Evolutionary conservation across 768 basidiomycete species (phyloP), one percentile per base, ranked within the genome.

Genomic region (Russula vinacea): DNA sequence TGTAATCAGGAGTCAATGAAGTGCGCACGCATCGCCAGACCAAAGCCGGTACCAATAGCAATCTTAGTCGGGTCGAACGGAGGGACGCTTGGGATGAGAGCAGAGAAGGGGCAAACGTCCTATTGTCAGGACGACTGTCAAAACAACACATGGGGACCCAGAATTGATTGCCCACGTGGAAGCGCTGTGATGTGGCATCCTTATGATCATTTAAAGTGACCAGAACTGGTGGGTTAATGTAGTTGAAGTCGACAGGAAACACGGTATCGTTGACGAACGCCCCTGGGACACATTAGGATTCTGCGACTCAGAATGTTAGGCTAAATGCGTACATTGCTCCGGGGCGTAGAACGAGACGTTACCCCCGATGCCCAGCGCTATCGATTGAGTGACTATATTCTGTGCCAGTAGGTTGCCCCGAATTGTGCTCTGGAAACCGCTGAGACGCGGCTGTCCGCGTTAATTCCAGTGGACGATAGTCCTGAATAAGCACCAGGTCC

Each of bases 381-480:
- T 85, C 69, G 83, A 79, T 6, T 78, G 76, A 6, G 76, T 77
- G 13, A 87, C 76, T 57, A 87, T 83, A 72, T 83, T 85, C 68
- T 82, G 78, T 1, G 86, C 86, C 6, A 87, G 77, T 5, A 78
- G 72, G 64, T 83, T 85, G 2, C 78, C 84, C 29, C 85, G 81
- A 47, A 74, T 75, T 4, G 79, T 78, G 8, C 83, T 83, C 55
- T 82, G 78, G 73, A 85, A 87, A 5, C 86, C 86, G 5, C 84
- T 86, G 61, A 26, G 16, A 39, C 9, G 9, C 39, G n/a, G 42
- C 26, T 11, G 33, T 47, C 45, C 3, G 33, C 14, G 35, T 40
- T 32, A 56, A 45, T n/a, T n/a, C n/a, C n/a, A n/a, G n/a, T 17
- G 22, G 22, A 37, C 26, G 32, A 17, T 32, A 33, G 26, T n/a